Evolutionary conservation across 768 basidiomycete genomes (phyloP).

Genomic region (Rhodotorula taiwanensis): DNA sequence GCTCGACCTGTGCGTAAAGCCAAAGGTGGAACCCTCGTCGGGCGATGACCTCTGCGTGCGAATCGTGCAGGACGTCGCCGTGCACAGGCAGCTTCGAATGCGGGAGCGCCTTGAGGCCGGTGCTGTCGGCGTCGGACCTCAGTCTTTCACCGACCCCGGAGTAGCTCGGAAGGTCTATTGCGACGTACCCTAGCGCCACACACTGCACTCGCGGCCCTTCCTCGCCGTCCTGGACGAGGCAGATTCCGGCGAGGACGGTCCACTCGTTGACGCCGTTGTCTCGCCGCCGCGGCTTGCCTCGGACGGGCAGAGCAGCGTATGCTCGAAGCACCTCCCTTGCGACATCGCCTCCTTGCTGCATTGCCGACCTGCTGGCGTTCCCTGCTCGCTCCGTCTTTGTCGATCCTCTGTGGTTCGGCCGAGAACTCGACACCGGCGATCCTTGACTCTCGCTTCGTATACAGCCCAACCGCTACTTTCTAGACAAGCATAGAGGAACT

Average conservation of each 20-base stretch:
- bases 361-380: no score
- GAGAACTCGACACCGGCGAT: neutral
- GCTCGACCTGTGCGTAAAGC: conserved; percentile 63
- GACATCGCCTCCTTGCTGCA: no score
- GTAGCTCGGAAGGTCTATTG: no score
- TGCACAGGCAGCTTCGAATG: conserved; percentile 54
- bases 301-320: conserved; percentile 39
- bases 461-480: no score
- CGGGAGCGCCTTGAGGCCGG: conserved; percentile 82
- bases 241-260: conserved; percentile 46
- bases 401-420: neutral
- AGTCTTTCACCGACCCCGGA: no score
- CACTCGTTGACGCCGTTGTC: conserved; percentile 43
- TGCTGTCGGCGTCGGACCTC: no score
- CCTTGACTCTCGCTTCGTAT: neutral
- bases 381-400: neutral
- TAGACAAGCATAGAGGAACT: no score
- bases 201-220: conserved; percentile 33
- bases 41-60: conserved; percentile 87
- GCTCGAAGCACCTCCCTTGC: conserved; percentile 35
- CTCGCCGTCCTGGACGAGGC: conserved; percentile 29
- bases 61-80: conserved; percentile 80
- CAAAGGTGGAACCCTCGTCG: conserved; percentile 69
- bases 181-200: conserved; percentile 57
- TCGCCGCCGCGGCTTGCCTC: conserved; percentile 42